Conservation (phyloP, 805 yeast genomes). For the Yarrowia keelungensis region DNA sequence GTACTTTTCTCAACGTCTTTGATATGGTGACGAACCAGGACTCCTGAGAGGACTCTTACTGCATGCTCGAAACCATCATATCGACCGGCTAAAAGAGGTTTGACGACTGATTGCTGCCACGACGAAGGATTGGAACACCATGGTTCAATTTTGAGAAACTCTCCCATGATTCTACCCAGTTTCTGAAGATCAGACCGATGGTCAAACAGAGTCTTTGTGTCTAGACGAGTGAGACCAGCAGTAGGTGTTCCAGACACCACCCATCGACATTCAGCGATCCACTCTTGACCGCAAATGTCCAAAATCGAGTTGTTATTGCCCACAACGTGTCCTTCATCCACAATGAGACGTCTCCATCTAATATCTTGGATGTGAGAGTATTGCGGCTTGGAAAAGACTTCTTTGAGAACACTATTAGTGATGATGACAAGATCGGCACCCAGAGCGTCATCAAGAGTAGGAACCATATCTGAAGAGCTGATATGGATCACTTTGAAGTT, state of each 20-base stretch:
- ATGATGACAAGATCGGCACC: conserved; percentile 13
- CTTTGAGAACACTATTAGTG: conserved; percentile 1
- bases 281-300: conserved; percentile 56
- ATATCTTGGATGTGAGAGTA: background rate
- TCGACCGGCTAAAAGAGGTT: background rate
- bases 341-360: conserved; percentile 55
- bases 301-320: conserved; percentile 57
- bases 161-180: conserved; percentile 23
- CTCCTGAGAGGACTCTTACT: conserved; percentile 4
- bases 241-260: conserved; percentile 81
- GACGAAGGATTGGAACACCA: background rate
- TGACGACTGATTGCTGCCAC: conserved; percentile 1
- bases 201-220: background rate
- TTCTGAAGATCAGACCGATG: conserved; percentile 17
- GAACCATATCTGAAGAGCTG: background rate
- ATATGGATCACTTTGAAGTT: background rate
- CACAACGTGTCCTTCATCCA: conserved; percentile 80
- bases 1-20: conserved; percentile 2
- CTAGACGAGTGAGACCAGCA: conserved; percentile 62
- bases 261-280: conserved; percentile 71
- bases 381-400: background rate
- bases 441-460: background rate
- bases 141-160: conserved; percentile 23
- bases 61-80: conserved; percentile 30
- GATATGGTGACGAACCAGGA: conserved; percentile 1